These are phyloP conservation scores for Ambrosiella beaveri DNA, from an alignment of 2,329 filamentous ascomycete genomes.

Conservation along the genomic window DNA sequence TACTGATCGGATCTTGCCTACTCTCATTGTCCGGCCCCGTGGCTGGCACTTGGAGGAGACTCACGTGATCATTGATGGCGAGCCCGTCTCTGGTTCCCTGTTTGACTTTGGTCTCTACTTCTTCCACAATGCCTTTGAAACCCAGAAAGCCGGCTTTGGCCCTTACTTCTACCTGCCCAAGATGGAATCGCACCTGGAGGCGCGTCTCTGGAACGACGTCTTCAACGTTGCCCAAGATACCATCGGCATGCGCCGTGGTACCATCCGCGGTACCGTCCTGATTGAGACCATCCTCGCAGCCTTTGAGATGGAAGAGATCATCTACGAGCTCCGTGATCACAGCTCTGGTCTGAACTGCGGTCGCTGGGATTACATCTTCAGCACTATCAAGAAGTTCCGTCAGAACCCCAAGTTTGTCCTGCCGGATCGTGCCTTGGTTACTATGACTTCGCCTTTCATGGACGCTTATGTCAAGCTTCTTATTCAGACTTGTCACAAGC, in stretches of 20 bases:
- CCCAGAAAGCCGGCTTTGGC: slow-evolving; percentile 65
- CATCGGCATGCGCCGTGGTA: slow-evolving; percentile 74
- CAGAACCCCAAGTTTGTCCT: slow-evolving; percentile 85
- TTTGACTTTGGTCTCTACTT: slow-evolving; percentile 99
- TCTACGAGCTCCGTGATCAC: slow-evolving; percentile 96
- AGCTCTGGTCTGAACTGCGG: slow-evolving; percentile 94
- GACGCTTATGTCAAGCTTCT: slow-evolving; percentile 89
- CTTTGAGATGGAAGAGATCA: slow-evolving; percentile 99
- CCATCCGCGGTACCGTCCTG: slow-evolving; percentile 83
- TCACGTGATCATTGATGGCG: slow-evolving; percentile 88
- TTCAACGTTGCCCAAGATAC: slow-evolving; percentile 95
- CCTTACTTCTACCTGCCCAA: slow-evolving; percentile 98
- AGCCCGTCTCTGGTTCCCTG: slow-evolving; percentile 78
- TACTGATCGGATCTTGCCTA: slow-evolving; percentile 69
- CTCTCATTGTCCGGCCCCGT: slow-evolving; percentile 82
- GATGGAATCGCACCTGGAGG: slow-evolving; percentile 96
- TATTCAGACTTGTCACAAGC: slow-evolving; percentile 94
- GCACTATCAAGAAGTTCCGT: slow-evolving; percentile 98
- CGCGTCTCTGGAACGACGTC: slow-evolving; percentile 91
- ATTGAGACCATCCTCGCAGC: slow-evolving; percentile 97
- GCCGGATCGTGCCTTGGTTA: slow-evolving; percentile 76
- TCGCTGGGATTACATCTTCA: slow-evolving; percentile 99
- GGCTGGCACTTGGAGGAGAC: slow-evolving; percentile 99
- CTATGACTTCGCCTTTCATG: slow-evolving; percentile 99
- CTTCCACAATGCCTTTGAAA: slow-evolving; percentile 90